Percentiles rank a stretch among this genome's conserved stretches.
Conservation (phyloP, 257 asterid species). For the Gentiana macrophylla region DNA sequence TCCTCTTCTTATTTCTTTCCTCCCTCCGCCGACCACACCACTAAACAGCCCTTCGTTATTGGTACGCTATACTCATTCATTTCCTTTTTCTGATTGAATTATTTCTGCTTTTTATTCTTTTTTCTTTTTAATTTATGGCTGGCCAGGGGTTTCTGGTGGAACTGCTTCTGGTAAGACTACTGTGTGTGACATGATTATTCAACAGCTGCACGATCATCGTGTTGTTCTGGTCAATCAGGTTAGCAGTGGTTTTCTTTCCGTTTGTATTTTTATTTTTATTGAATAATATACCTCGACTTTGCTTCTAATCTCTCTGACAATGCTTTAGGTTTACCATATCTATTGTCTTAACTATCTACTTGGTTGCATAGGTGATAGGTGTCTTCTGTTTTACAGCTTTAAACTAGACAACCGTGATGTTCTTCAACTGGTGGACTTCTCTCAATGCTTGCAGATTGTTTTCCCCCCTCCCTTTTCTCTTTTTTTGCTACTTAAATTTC, state of each 20-base stretch:
- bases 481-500: no score
- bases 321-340: no score
- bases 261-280: no score
- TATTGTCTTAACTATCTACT: no score
- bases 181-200: slow-evolving; percentile 97
- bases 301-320: no score
- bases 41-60: slow-evolving; percentile 88
- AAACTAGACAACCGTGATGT: no score
- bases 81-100: background rate
- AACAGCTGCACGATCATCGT: slow-evolving; percentile 98
- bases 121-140: background rate
- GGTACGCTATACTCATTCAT: slow-evolving; percentile 26
- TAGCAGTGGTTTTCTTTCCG: background rate
- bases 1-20: slow-evolving; percentile 16
- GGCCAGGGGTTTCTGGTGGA: slow-evolving; percentile 95
- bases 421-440: no score
- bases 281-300: no score
- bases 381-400: no score
- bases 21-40: slow-evolving; percentile 26
- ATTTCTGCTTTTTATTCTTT: slow-evolving; percentile 1
- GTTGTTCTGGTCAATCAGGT: slow-evolving; percentile 96
- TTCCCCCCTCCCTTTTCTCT: no score
- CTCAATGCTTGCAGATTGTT: no score
- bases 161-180: slow-evolving; percentile 98
- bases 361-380: no score